Conservation (phyloP, 768 basidiomycete species). For the Phylloporus sp. region DNA sequence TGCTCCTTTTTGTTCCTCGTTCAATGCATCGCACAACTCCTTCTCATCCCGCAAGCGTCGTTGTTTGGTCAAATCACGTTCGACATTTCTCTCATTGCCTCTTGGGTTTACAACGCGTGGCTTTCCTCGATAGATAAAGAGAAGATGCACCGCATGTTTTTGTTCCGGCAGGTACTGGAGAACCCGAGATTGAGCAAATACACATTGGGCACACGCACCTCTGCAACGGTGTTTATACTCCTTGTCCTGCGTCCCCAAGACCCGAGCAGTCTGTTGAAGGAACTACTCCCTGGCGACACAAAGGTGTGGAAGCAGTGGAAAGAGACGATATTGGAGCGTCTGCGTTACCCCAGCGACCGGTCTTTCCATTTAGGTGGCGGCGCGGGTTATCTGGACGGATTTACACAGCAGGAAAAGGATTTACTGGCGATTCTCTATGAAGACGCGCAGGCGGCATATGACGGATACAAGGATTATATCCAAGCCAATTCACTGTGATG, state of each 20-base stretch:
- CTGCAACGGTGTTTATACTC: slow-evolving; percentile 14
- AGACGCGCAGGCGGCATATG: slow-evolving; percentile 10
- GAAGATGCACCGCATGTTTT: slow-evolving; percentile 8
- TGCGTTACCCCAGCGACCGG: not conserved
- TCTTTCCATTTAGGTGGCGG: not conserved
- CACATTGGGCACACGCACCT: slow-evolving; percentile 13
- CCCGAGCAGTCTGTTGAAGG: slow-evolving; percentile 9
- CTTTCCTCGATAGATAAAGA: slow-evolving; percentile 32
- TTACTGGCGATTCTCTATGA: slow-evolving; percentile 7
- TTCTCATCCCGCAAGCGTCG: slow-evolving; percentile 27
- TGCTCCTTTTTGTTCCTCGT: slow-evolving; percentile 20
- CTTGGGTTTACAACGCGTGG: slow-evolving; percentile 22
- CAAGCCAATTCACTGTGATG: not conserved
- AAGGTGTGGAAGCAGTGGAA: slow-evolving; percentile 22
- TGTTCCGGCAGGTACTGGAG: slow-evolving; percentile 10
- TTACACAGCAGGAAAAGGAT: slow-evolving; percentile 10
- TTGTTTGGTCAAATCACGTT: slow-evolving; percentile 33
- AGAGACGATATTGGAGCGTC: slow-evolving; percentile 1
- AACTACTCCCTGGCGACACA: slow-evolving; percentile 19
- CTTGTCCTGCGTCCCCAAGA: slow-evolving; percentile 11
- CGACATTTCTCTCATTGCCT: slow-evolving; percentile 23
- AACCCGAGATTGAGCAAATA: slow-evolving; percentile 15
- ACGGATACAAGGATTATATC: slow-evolving; percentile 11
- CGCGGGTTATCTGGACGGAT: not conserved
- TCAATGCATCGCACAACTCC: slow-evolving; percentile 26